phyloP scores from a whole-genome alignment of 129 eudicot species.

The Saposhnikovia divaricata region DNA sequence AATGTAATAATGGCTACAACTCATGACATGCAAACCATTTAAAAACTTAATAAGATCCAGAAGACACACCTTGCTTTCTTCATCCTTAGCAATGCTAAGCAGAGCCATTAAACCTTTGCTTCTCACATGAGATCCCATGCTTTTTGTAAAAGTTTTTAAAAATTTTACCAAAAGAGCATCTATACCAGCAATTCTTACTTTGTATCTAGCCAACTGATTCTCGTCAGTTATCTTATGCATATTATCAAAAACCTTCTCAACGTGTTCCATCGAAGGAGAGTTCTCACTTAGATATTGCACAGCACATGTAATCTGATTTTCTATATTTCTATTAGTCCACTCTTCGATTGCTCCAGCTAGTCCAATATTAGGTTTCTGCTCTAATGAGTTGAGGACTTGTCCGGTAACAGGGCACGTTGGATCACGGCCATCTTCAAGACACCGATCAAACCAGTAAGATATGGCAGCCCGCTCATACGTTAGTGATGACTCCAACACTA shows the following conservation, averaged over 20 bases:
- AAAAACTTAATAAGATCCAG: background rate
- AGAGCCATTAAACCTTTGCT: slow-evolving; percentile 33
- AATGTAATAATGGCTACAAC: background rate
- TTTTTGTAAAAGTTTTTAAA: slow-evolving; percentile 27
- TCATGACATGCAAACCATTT: background rate
- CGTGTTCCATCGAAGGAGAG: slow-evolving; percentile 19
- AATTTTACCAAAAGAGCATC: slow-evolving; percentile 18
- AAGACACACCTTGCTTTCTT: slow-evolving; percentile 33
- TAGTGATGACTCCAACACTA: slow-evolving; percentile 38
- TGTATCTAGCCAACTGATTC: slow-evolving; percentile 33
- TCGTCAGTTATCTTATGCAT: slow-evolving; percentile 32
- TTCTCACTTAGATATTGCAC: slow-evolving; percentile 21
- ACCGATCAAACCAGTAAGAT: slow-evolving; percentile 35
- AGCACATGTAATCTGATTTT: slow-evolving; percentile 22
- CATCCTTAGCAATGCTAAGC: slow-evolving; percentile 39
- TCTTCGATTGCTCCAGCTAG: slow-evolving; percentile 45
- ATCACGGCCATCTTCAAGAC: slow-evolving; percentile 35
- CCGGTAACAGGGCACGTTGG: slow-evolving; percentile 47
- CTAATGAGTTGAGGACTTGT: slow-evolving; percentile 27
- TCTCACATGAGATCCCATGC: slow-evolving; percentile 23
- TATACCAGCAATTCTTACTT: slow-evolving; percentile 28
- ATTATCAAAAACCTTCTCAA: slow-evolving; percentile 23
- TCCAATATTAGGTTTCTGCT: slow-evolving; percentile 41
- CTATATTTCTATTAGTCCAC: slow-evolving; percentile 40
- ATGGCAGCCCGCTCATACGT: slow-evolving; percentile 39